These are phyloP conservation scores for Kalmusia sp. DNA, from an alignment of 2,329 filamentous ascomycete genomes.

Conservation along the genomic window DNA sequence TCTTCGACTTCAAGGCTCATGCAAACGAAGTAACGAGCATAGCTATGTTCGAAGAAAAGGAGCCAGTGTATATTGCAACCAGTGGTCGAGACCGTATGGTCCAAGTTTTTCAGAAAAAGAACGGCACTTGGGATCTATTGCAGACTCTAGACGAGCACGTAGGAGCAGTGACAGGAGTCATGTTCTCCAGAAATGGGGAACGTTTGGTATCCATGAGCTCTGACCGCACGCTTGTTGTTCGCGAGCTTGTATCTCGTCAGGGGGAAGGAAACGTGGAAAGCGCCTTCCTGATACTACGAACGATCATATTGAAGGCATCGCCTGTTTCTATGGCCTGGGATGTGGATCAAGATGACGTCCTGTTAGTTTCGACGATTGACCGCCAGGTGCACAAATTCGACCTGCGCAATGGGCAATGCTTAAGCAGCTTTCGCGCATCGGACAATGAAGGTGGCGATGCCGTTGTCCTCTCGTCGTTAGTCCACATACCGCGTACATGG, in stretches of 20 bases:
- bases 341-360: slow-evolving; percentile 62
- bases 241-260: slow-evolving; percentile 77
- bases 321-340: slow-evolving; percentile 83
- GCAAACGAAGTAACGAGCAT: slow-evolving; percentile 85
- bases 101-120: slow-evolving; percentile 77
- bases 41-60: slow-evolving; percentile 71
- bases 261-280: slow-evolving; percentile 64
- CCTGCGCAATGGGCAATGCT: slow-evolving; percentile 71
- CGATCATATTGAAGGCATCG: slow-evolving; percentile 83
- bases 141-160: slow-evolving; percentile 94
- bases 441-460: slow-evolving; percentile 83
- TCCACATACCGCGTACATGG: slow-evolving; percentile 63
- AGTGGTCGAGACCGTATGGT: slow-evolving; percentile 84
- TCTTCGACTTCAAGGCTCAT: slow-evolving; percentile 83
- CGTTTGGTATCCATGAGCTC: slow-evolving; percentile 79
- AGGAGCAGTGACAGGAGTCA: slow-evolving; percentile 79
- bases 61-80: slow-evolving; percentile 75
- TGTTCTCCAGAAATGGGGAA: slow-evolving; percentile 74
- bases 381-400: slow-evolving; percentile 66
- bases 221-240: slow-evolving; percentile 84
- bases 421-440: slow-evolving; percentile 79
- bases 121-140: slow-evolving; percentile 73
- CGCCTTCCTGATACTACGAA: slow-evolving; percentile 78
- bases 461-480: slow-evolving; percentile 81
- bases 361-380: slow-evolving; percentile 69